Evolutionary conservation across 2,329 filamentous ascomycete species (phyloP).

Genomic region (Aspergillus tubingensis): DNA sequence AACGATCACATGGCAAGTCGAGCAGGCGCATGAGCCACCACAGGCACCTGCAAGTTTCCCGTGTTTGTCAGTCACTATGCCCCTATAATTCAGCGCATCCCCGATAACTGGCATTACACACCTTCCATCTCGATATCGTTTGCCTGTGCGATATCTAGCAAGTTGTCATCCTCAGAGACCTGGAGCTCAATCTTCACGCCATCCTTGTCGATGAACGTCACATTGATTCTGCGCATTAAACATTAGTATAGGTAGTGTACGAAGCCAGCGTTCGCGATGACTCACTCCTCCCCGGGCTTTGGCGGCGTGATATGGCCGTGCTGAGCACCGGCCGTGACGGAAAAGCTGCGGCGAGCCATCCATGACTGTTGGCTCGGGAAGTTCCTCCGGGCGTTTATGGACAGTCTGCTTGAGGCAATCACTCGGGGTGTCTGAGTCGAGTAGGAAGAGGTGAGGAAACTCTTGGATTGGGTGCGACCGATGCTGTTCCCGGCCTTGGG

Average conservation of each 20-base stretch:
- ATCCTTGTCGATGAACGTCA: slow-evolving; percentile 95
- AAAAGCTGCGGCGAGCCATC: slow-evolving; percentile 59
- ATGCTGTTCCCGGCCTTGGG: slow-evolving; percentile 57
- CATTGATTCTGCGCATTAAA: slow-evolving; percentile 64
- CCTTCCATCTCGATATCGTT: slow-evolving; percentile 98
- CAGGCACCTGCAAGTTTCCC: slow-evolving; percentile 67
- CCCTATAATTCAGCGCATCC: neutral
- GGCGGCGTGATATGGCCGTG: slow-evolving; percentile 85
- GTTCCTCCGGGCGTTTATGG: slow-evolving; percentile 16
- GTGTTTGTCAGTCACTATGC: neutral
- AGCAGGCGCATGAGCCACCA: slow-evolving; percentile 90
- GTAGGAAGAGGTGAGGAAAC: slow-evolving; percentile 27
- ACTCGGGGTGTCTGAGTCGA: slow-evolving; percentile 24
- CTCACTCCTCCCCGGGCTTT: slow-evolving; percentile 89
- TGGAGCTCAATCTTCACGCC: slow-evolving; percentile 72
- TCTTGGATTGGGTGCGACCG: slow-evolving; percentile 31
- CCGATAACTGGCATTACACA: slow-evolving; percentile 30
- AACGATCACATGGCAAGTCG: slow-evolving; percentile 89
- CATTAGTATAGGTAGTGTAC: neutral
- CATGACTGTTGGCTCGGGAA: slow-evolving; percentile 16
- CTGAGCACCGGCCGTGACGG: slow-evolving; percentile 58
- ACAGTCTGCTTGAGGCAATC: slow-evolving; percentile 16
- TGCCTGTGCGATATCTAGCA: slow-evolving; percentile 91
- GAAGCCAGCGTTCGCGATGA: slow-evolving; percentile 13
- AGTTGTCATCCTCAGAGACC: slow-evolving; percentile 83